Base-by-base conservation (phyloP, 441 rosid genomes). In the Corymbia calophylla region DNA sequence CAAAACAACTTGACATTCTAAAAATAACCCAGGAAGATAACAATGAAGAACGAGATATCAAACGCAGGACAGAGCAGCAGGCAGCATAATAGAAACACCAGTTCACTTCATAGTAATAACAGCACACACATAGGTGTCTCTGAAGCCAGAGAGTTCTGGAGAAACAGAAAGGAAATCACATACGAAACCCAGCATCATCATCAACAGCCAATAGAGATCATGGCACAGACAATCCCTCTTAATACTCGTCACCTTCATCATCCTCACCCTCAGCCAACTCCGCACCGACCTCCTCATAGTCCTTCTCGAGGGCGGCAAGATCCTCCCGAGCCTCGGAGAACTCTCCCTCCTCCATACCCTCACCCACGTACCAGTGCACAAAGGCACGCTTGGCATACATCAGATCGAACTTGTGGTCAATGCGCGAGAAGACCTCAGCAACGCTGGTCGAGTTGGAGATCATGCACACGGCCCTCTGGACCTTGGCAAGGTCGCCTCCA, bases 311-410 rank as follows among this genome's bases (percentile, higher is more conserved):
- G 3, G 98, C 98, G 47, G 97, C 98, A 39, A 97, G 96, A 93
- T 97, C 99, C 92, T 97, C 98, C 47, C 98, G 97, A 82, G 99
- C 98, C 92, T 97, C 99, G 0, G 97, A 97, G 92, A 97, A 97
- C 88, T 97, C 99, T 8, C 99, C 97, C 92, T 96, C 99, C 92
- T 97, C 99, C 98, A 97, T 97, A 82, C 99, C 98, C 94, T 97
- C 99, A 89, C 99, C 99, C 6, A 97, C 98, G 2, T 96, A 97
- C 98, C 98, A 97, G 89, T 96, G 98, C 25, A 97, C 99, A 2
- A 97, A 97, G 23, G 98, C 99, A 87, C 98, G 95, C 93, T 97
- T 96, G 7, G 97, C 94, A 23, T 97, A 97, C 99, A 96, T 96
- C 53, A 97, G 97, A 90, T 96, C 98, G 7, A 97, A 97, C 93